phyloP scores from a whole-genome alignment of 352 stramenopile genomes.

The Phytophthora europaea region DNA sequence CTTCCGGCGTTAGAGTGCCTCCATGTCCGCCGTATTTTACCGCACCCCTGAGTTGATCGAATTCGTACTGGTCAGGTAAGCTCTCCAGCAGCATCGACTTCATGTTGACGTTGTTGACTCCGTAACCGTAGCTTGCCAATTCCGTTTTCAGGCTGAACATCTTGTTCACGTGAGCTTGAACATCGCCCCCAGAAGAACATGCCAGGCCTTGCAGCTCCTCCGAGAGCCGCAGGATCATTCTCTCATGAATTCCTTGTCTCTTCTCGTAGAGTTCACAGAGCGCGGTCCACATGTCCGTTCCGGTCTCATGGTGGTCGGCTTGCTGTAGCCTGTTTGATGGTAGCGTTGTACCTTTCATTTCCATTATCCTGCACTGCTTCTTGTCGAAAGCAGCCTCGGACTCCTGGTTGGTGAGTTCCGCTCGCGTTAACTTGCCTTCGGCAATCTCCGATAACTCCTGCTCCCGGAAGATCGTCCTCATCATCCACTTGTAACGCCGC shows the following conservation, averaged over 20 bases:
- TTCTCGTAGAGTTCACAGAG: constrained; percentile 13
- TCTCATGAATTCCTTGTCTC: background rate
- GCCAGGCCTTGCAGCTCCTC: background rate
- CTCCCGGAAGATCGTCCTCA: background rate
- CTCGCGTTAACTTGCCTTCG: background rate
- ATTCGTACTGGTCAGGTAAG: constrained; percentile 4
- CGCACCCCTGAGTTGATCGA: background rate
- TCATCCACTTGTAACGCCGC: constrained; percentile 6
- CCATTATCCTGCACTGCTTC: constrained; percentile 14
- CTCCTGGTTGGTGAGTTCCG: background rate
- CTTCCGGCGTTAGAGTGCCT: background rate
- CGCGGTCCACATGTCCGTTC: background rate
- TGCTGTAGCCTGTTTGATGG: constrained; percentile 3
- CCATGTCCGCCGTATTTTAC: constrained; percentile 4
- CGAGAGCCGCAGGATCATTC: background rate
- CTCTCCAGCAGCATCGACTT: constrained; percentile 1
- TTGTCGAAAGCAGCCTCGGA: background rate
- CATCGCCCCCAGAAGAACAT: background rate
- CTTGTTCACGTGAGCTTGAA: background rate
- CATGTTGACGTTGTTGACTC: constrained; percentile 4
- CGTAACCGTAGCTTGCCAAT: background rate
- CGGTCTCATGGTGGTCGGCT: background rate
- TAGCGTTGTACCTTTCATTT: constrained; percentile 5
- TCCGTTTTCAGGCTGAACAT: constrained; percentile 2
- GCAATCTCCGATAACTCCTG: constrained; percentile 2